Conservation (phyloP, 2,329 filamentous ascomycete genomes). For the Proliferodiscus dingleyae region DNA sequence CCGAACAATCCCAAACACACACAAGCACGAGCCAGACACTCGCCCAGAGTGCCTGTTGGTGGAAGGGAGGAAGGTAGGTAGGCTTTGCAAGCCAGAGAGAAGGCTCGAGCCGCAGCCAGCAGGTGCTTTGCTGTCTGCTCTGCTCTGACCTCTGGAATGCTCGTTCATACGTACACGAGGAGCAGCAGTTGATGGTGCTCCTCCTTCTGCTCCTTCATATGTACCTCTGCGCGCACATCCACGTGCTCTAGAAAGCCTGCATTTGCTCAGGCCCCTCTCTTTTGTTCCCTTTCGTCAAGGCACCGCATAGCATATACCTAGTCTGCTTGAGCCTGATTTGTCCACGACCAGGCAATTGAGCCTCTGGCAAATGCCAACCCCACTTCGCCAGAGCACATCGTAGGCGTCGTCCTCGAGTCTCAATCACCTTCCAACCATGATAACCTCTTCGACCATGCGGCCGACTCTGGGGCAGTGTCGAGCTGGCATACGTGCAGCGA, state of each 20-base stretch:
- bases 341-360: neutral
- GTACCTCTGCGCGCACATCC: too few relatives aligned
- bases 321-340: neutral
- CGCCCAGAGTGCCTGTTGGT: too few relatives aligned
- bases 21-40: too few relatives aligned
- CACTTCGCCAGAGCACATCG: neutral
- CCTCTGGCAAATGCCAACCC: slow-evolving; percentile 6
- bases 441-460: slow-evolving; percentile 23
- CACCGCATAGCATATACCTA: too few relatives aligned
- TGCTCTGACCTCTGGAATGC: neutral
- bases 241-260: too few relatives aligned
- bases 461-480: slow-evolving; percentile 23
- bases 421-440: slow-evolving; percentile 19
- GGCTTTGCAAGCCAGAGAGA: neutral
- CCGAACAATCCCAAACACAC: neutral
- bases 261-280: too few relatives aligned
- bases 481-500: slow-evolving; percentile 17
- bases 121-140: neutral
- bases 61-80: too few relatives aligned
- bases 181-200: neutral
- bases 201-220: neutral
- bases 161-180: neutral
- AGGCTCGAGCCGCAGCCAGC: neutral
- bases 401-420: slow-evolving; percentile 5
- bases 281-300: too few relatives aligned